Evolutionary conservation across 1,284 basidiomycete genomes (phyloP).

Genomic region (Cutaneotrichosporon mucoides): DNA sequence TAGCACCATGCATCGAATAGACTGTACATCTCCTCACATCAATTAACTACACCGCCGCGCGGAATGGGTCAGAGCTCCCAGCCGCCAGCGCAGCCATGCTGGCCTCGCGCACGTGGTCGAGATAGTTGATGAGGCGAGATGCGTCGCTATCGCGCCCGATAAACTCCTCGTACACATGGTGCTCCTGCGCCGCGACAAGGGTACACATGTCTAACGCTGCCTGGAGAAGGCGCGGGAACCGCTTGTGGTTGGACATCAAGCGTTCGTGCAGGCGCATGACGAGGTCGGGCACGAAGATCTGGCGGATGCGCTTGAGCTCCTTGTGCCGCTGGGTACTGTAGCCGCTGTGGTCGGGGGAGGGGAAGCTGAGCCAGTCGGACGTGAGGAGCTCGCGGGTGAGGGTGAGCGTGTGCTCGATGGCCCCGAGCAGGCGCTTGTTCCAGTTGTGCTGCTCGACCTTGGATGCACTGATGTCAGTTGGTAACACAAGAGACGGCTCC

Average conservation of each 20-base stretch:
- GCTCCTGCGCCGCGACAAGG: slow-evolving; percentile 81
- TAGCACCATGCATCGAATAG: slow-evolving; percentile 5
- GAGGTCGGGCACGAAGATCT: slow-evolving; percentile 86
- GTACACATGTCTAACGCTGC: slow-evolving; percentile 71
- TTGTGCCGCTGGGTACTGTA: slow-evolving; percentile 55
- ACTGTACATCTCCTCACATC: background rate
- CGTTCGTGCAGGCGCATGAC: slow-evolving; percentile 77
- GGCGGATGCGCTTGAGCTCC: slow-evolving; percentile 75
- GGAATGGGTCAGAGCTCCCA: slow-evolving; percentile 69
- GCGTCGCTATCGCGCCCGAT: slow-evolving; percentile 54
- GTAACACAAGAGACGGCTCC: slow-evolving; percentile 30
- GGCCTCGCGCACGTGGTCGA: slow-evolving; percentile 65
- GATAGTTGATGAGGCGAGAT: slow-evolving; percentile 62
- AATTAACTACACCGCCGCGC: slow-evolving; percentile 34
- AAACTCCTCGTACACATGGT: slow-evolving; percentile 84
- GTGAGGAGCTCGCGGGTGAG: slow-evolving; percentile 50
- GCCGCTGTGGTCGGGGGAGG: slow-evolving; percentile 1
- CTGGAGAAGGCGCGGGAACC: slow-evolving; percentile 74
- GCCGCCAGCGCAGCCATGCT: slow-evolving; percentile 64
- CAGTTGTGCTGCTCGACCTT: slow-evolving; percentile 38
- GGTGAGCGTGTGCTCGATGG: slow-evolving; percentile 46
- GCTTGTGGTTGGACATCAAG: slow-evolving; percentile 62
- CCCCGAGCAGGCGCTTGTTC: slow-evolving; percentile 15
- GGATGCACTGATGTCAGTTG: slow-evolving; percentile 30
- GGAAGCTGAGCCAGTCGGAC: slow-evolving; percentile 53